Percentiles rank a stretch among this genome's conserved stretches.
phyloP scores from a whole-genome alignment of 371 early-diverging fungal species.

The Saksenaea oblongispora region DNA sequence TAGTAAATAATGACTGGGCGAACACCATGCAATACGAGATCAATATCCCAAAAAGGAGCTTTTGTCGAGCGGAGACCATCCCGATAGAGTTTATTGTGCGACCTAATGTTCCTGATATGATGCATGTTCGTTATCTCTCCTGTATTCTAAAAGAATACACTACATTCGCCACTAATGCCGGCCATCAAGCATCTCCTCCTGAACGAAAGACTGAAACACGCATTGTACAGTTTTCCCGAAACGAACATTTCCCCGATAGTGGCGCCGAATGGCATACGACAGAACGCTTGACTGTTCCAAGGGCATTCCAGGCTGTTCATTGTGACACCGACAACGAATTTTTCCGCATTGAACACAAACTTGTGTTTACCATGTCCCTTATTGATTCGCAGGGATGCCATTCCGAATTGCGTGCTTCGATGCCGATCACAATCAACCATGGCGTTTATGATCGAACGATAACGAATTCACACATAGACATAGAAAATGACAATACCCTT shows the following conservation, averaged over 20 bases:
- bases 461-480: background rate
- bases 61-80: conserved; percentile 34
- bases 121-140: conserved; percentile 31
- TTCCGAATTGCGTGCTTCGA: conserved; percentile 33
- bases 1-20: conserved; percentile 27
- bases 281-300: conserved; percentile 22
- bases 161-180: conserved; percentile 12
- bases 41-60: conserved; percentile 20
- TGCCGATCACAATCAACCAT: conserved; percentile 32
- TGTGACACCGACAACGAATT: conserved; percentile 29
- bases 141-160: conserved; percentile 46
- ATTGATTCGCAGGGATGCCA: conserved; percentile 23
- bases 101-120: conserved; percentile 17
- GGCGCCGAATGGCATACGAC: conserved; percentile 28
- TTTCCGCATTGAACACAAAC: conserved; percentile 35
- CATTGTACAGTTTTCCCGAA: conserved; percentile 36
- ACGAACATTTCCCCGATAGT: conserved; percentile 24
- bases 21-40: conserved; percentile 29
- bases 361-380: conserved; percentile 37
- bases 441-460: background rate
- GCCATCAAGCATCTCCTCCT: conserved; percentile 6
- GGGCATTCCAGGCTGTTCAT: conserved; percentile 24
- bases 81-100: conserved; percentile 26
- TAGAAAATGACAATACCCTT: background rate
- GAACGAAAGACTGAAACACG: conserved; percentile 25